Conservation (phyloP, 306 rosid species). For the Quercus parvula region DNA sequence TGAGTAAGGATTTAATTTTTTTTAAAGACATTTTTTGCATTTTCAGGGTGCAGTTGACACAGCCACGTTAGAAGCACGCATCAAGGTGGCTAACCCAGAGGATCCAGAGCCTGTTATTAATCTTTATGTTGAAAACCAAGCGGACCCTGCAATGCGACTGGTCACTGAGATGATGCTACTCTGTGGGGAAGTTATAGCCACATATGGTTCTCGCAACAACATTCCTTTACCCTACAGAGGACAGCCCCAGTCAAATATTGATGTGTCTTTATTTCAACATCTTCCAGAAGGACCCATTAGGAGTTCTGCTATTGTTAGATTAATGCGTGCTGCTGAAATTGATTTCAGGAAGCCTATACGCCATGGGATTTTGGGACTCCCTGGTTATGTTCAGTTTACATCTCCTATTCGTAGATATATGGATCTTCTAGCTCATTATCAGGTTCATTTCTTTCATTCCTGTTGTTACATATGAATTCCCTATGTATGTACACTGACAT, state of each 20-base stretch:
- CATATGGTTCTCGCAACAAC: slow-evolving; percentile 67
- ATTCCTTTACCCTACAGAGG: slow-evolving; percentile 95
- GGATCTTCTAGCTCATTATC: slow-evolving; percentile 97
- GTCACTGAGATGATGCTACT: slow-evolving; percentile 98
- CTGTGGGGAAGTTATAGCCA: slow-evolving; percentile 93
- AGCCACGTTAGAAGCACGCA: slow-evolving; percentile 72
- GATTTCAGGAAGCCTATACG: slow-evolving; percentile 94
- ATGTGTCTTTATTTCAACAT: slow-evolving; percentile 71
- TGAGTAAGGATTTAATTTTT: no score
- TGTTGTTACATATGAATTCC: background rate
- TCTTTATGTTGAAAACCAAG: slow-evolving; percentile 92
- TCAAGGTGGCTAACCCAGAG: slow-evolving; percentile 83
- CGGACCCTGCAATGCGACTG: slow-evolving; percentile 92
- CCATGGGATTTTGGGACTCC: slow-evolving; percentile 84
- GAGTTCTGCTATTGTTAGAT: slow-evolving; percentile 74
- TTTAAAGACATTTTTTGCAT: slow-evolving; percentile 1
- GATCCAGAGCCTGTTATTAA: slow-evolving; percentile 78
- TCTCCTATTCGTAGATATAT: slow-evolving; percentile 97
- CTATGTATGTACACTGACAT: background rate
- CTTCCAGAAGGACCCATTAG: slow-evolving; percentile 99
- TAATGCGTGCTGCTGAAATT: slow-evolving; percentile 96
- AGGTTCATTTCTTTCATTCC: slow-evolving; percentile 39
- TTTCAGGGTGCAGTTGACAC: slow-evolving; percentile 88
- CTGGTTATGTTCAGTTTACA: slow-evolving; percentile 96
- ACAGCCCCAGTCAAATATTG: slow-evolving; percentile 89